Base-by-base conservation (phyloP, 2,329 filamentous ascomycete genomes). In the Thielaviopsis euricoi region DNA sequence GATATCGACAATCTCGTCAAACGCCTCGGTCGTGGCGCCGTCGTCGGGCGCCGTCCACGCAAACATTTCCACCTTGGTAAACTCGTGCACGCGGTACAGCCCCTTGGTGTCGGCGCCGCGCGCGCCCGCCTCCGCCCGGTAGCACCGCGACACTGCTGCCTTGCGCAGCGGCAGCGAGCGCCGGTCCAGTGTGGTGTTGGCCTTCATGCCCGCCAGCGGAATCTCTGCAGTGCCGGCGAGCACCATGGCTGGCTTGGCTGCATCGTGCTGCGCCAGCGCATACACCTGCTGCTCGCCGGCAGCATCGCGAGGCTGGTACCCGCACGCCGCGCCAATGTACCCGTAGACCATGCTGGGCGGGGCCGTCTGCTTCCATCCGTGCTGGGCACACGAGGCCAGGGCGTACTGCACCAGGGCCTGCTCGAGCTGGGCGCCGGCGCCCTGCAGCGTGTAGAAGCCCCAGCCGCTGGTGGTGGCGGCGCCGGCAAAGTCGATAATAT, bases 11-110 rank as follows among this genome's bases (percentile, higher is more conserved):
- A 98, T 89, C 70, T 96, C 89, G 55, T 87, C 75, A 68, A 95
- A 95, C 13, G 91, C 65, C 0, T 77, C 73, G 7, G 77, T 72
- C 0, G 81, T 73, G 48, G 69, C 67, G 33, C 66, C 67, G 2
- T 65, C 59, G 1, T 81, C 76, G 1, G 87, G 81, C 29, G 77
- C 65, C 4, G 88, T 86, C 93, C 93, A 98, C 0, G 86, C 89
- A 68, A 98, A 97, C 76, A 98, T 83, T 71, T 98, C 93, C 0
- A 98, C 91, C 69, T 98, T 98, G 26, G 89, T 95, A 71, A 98
- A 98, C 71, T 98, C 93, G 71, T 98, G 93, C 3, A 98, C 93
- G 26, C 93, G 85, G 71, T 97, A 98, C 1, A 98, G 74, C 5
- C 93, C 93, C 71, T 95, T 96, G 1, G 90, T 95, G 64, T 93